Evolutionary conservation across 768 basidiomycete species (phyloP).

Genomic region (Brasilioporus rufonigricans): DNA sequence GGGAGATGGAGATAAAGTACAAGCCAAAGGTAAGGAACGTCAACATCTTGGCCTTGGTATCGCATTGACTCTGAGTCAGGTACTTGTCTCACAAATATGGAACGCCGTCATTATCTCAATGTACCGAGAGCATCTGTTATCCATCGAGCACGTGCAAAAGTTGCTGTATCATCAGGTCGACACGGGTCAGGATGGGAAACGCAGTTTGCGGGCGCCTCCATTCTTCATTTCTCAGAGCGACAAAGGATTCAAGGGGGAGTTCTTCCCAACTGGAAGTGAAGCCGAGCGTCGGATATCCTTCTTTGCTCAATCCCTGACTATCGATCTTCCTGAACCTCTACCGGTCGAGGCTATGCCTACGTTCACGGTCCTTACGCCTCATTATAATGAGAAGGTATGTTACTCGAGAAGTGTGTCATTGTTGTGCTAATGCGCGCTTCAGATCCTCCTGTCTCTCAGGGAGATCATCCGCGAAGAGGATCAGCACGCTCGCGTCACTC

Average conservation of each 20-base stretch:
- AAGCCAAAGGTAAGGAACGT: constrained; percentile 84
- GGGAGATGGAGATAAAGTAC: constrained; percentile 97
- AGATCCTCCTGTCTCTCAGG: constrained; percentile 92
- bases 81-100: constrained; percentile 98
- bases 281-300: constrained; percentile 98
- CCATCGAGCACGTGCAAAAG: constrained; percentile 98
- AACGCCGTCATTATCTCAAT: constrained; percentile 99
- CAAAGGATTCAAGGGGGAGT: constrained; percentile 79
- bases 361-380: constrained; percentile 96
- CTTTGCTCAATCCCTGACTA: constrained; percentile 97
- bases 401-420: background rate
- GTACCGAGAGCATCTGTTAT: constrained; percentile 98
- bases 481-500: constrained; percentile 93
- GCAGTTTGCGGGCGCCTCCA: constrained; percentile 90
- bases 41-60: background rate
- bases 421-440: constrained; percentile 6
- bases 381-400: constrained; percentile 94
- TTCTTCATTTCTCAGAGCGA: constrained; percentile 98
- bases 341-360: constrained; percentile 99
- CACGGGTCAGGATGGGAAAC: constrained; percentile 74
- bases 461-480: constrained; percentile 99
- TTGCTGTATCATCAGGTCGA: constrained; percentile 97
- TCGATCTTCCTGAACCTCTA: constrained; percentile 87
- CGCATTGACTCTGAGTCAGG: constrained; percentile 42
- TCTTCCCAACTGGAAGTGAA: constrained; percentile 94